A percentile compares a stretch with the other conserved stretches of the same genome.
Conservation (phyloP, 2,329 filamentous ascomycete genomes). For the Ilyonectria destructans region DNA sequence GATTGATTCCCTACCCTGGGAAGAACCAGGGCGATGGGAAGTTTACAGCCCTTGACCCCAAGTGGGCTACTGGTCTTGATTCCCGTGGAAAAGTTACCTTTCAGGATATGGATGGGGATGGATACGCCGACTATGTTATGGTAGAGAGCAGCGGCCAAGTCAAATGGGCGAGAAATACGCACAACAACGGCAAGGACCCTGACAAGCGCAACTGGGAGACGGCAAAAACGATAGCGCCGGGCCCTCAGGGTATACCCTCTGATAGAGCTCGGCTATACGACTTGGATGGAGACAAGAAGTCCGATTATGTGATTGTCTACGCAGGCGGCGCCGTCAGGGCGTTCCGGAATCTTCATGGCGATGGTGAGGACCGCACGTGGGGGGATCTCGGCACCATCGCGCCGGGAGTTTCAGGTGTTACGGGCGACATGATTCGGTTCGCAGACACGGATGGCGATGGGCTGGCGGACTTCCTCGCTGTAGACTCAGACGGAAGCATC, state of each 20-base stretch:
- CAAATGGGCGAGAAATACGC: slow-evolving; percentile 27
- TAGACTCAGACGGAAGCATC: slow-evolving; percentile 21
- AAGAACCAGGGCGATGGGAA: slow-evolving; percentile 3
- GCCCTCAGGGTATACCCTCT: neutral
- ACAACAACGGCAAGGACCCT: slow-evolving; percentile 28
- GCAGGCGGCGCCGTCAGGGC: slow-evolving; percentile 22
- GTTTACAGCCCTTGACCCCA: neutral
- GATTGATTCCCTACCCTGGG: too few species aligned
- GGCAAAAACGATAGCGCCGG: slow-evolving; percentile 10
- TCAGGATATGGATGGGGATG: slow-evolving; percentile 31
- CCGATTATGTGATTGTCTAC: slow-evolving; percentile 28
- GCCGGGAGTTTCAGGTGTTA: slow-evolving; percentile 12
- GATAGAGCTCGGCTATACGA: neutral
- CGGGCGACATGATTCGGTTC: too few species aligned
- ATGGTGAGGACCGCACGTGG: slow-evolving; percentile 12
- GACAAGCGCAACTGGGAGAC: slow-evolving; percentile 29
- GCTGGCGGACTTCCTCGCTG: slow-evolving; percentile 35
- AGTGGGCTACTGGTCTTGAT: slow-evolving; percentile 2
- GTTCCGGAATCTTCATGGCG: slow-evolving; percentile 4
- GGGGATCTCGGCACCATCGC: slow-evolving; percentile 25
- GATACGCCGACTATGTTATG: slow-evolving; percentile 37
- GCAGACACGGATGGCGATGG: slow-evolving; percentile 33
- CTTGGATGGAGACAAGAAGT: slow-evolving; percentile 8
- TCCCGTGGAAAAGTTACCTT: slow-evolving; percentile 9
- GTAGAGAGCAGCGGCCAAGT: slow-evolving; percentile 15